phyloP scores from a whole-genome alignment of 1,139 yeast genomes.

The Entelexis sorbosivorans region DNA sequence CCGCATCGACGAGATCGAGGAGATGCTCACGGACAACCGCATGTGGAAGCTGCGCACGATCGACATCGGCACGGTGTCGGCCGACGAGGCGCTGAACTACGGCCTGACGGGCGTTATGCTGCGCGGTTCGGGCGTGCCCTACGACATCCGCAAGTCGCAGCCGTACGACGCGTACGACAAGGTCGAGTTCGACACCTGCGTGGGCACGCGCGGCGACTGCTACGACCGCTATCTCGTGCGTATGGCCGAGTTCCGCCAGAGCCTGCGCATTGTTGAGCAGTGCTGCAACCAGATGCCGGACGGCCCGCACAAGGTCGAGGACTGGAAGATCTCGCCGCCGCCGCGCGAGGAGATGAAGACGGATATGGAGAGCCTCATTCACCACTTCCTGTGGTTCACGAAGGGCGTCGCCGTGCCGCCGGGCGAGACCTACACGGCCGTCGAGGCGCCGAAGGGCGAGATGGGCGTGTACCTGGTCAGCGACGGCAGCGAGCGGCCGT shows the following conservation, averaged over 20 bases:
- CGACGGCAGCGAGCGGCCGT: conserved; percentile 84
- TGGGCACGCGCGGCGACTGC: conserved; percentile 81
- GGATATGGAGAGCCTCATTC: conserved; percentile 87
- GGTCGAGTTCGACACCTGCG: conserved; percentile 80
- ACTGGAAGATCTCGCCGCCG: conserved; percentile 75
- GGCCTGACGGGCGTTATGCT: conserved; percentile 80
- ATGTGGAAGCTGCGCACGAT: conserved; percentile 85
- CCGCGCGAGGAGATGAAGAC: conserved; percentile 75
- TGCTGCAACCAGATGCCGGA: conserved; percentile 87
- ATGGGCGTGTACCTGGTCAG: conserved; percentile 86
- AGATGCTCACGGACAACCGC: conserved; percentile 79
- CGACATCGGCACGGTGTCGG: conserved; percentile 69
- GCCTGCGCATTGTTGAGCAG: conserved; percentile 78
- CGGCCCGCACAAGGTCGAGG: conserved; percentile 87
- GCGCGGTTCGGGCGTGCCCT: conserved; percentile 84
- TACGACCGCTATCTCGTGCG: conserved; percentile 80
- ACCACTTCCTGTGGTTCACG: conserved; percentile 76
- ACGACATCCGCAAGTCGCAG: conserved; percentile 74
- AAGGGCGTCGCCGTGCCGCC: conserved; percentile 85
- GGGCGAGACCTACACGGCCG: conserved; percentile 85
- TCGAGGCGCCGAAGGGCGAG: conserved; percentile 93
- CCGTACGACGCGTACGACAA: conserved; percentile 84
- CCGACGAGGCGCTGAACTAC: conserved; percentile 79
- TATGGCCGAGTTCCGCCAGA: conserved; percentile 89
- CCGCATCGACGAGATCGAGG: conserved; percentile 84